Evolutionary conservation across 495 filamentous ascomycete genomes (phyloP).

Genomic region (Neurospora intermedia): DNA sequence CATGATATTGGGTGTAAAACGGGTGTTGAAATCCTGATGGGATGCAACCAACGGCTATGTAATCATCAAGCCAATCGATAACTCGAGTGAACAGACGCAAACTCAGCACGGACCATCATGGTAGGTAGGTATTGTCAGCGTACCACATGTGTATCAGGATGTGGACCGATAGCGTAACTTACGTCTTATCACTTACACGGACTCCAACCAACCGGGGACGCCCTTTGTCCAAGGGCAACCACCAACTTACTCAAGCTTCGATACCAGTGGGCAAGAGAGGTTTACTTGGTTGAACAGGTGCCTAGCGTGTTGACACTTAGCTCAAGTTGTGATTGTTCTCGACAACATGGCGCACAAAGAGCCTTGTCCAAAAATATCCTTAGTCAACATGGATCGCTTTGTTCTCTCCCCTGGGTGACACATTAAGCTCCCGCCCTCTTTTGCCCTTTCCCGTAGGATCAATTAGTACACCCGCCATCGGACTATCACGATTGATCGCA

Average conservation of each 20-base stretch:
- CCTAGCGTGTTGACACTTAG: background rate
- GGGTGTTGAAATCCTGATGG: background rate
- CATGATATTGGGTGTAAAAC: slow-evolving; percentile 9
- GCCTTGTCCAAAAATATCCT: background rate
- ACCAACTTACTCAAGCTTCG: background rate
- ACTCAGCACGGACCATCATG: background rate
- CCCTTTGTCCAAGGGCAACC: background rate
- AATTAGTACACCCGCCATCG: background rate
- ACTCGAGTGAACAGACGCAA: background rate
- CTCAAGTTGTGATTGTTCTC: background rate
- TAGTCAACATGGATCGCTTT: background rate
- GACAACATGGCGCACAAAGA: background rate
- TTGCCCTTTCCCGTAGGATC: background rate
- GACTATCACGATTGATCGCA: background rate
- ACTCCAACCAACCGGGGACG: background rate
- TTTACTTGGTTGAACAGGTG: background rate
- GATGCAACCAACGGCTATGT: background rate
- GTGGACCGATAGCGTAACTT: background rate
- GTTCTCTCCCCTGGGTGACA: background rate
- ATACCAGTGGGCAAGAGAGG: background rate
- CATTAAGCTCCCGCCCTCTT: background rate
- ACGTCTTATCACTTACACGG: background rate
- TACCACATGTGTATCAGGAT: background rate
- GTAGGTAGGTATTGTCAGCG: background rate
- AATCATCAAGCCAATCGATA: background rate